These are phyloP conservation scores for Alternaria sp. DNA, from an alignment of 2,329 filamentous ascomycete species.

Conservation along the genomic window DNA sequence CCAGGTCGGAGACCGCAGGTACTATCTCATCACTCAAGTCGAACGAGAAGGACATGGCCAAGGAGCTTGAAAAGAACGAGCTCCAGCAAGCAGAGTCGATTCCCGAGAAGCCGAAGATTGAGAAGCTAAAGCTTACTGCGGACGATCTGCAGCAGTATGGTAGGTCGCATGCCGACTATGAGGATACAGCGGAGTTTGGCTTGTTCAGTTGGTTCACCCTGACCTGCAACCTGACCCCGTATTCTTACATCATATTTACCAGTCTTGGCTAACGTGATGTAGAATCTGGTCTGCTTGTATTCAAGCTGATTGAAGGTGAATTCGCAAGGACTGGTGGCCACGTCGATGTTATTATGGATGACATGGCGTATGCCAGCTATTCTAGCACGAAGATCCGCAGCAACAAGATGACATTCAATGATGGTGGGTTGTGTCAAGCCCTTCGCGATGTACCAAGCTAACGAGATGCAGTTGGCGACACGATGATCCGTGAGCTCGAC, in stretches of 20 bases:
- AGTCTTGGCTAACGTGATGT: conserved; percentile 42
- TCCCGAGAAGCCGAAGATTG: conserved; percentile 63
- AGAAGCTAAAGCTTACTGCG: conserved; percentile 78
- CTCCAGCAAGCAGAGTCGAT: conserved; percentile 56
- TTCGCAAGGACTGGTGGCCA: conserved; percentile 77
- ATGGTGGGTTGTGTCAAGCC: conserved; percentile 60
- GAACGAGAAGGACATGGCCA: conserved; percentile 51
- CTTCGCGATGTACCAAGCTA: conserved; percentile 19
- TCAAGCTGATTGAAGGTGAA: conserved; percentile 90
- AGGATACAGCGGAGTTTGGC: conserved; percentile 20
- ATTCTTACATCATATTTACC: conserved; percentile 17
- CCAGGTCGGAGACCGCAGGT: conserved; percentile 44
- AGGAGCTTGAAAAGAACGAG: conserved; percentile 56
- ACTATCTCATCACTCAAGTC: conserved; percentile 52
- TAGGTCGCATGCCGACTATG: conserved; percentile 48
- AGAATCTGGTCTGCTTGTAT: conserved; percentile 92
- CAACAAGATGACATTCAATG: conserved; percentile 77
- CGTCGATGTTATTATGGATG: conserved; percentile 90
- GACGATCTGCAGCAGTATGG: conserved; percentile 83
- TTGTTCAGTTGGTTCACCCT: conserved; percentile 37
- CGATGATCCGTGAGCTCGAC: conserved; percentile 95
- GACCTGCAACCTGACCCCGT: conserved; percentile 23
- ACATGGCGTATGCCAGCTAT: conserved; percentile 91
- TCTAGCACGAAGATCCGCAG: conserved; percentile 76
- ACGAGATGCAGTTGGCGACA: conserved; percentile 72